A percentile compares a stretch with the other conserved stretches of the same genome.
Evolutionary conservation across 495 filamentous ascomycete genomes (phyloP).

Genomic region (Podospora didyma): DNA sequence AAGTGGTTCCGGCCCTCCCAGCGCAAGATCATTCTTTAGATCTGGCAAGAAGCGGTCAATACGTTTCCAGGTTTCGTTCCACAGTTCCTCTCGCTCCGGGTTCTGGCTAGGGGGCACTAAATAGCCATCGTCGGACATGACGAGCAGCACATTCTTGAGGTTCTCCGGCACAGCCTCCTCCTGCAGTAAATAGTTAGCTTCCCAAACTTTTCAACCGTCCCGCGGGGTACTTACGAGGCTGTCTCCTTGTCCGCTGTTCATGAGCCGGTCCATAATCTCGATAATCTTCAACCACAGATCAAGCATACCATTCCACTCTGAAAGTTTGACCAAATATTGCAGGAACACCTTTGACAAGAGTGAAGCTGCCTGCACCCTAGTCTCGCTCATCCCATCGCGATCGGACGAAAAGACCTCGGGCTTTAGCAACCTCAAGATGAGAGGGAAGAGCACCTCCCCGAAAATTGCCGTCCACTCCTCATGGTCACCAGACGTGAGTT

Average conservation of each 20-base stretch:
- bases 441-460: conserved; percentile 89
- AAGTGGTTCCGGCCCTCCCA: conserved; percentile 29
- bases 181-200: conserved; percentile 39
- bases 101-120: conserved; percentile 69
- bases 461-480: conserved; percentile 95
- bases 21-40: conserved; percentile 50
- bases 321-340: conserved; percentile 83
- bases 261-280: conserved; percentile 91
- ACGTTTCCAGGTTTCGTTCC: conserved; percentile 81
- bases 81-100: conserved; percentile 56
- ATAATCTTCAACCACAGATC: conserved; percentile 90
- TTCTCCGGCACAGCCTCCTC: conserved; percentile 95
- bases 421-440: conserved; percentile 83
- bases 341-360: conserved; percentile 92
- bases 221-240: conserved; percentile 60
- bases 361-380: conserved; percentile 85
- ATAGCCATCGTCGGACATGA: conserved; percentile 89
- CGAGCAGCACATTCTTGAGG: conserved; percentile 92
- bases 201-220: neutral
- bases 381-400: conserved; percentile 90
- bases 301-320: conserved; percentile 86
- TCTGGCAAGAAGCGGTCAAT: conserved; percentile 87
- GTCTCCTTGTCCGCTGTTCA: conserved; percentile 93
- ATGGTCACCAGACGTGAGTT: conserved; percentile 72
- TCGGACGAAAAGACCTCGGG: conserved; percentile 94